Evolutionary conservation across 139 green algal species (phyloP), one percentile per base, ranked within the genome.

Genomic region (Chlamydomonas asymmetrica): DNA sequence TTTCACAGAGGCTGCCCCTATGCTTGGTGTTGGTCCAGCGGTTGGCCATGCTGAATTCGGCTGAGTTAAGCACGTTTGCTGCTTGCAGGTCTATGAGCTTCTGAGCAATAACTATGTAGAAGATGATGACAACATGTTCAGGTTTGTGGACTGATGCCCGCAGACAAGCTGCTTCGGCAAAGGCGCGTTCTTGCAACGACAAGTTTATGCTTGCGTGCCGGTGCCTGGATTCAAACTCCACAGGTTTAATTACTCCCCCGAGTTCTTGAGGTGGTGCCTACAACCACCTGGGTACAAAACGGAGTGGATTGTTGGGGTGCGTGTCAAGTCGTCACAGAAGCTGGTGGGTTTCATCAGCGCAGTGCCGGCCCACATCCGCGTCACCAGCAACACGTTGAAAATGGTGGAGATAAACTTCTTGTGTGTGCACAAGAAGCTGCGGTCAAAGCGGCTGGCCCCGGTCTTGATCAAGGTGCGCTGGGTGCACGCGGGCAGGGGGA

Each of bases 341-440:
- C 86, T 97, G 16, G 90, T 99, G 40, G 94, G 90, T n/a, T 98
- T 99, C 90, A 99, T 99, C 73, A 93, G 82, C 1, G 94, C 82
- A 39, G 89, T 97, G 22, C 93, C 93, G 3, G 88, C 80, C 8
- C 71, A 72, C 63, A 73, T 94, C n/a, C 78, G 73, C n/a, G 83
- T 31, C 35, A 75, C 48, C 34, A 20, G 45, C 45, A 45, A 68
- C 29, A 59, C 34, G 2, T 18, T 69, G 70, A 39, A 59, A 62
- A 91, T 97, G 83, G 95, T 96, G 54, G 96, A 99, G 82, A 98
- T 99, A 82, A 98, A 99, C 90, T 98, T 98, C 76, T 83, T 99
- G 60, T 99, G 96, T 82, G 92, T 99, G 49, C 94, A 98, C 88
- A 99, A 99, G 84, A 98, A 98, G 88, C 91, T 98, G 56, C 87